Percentiles rank a stretch among this genome's conserved stretches.
phyloP scores from a whole-genome alignment of 148 eudicot genomes.

The Pharnaceum exiguum region DNA sequence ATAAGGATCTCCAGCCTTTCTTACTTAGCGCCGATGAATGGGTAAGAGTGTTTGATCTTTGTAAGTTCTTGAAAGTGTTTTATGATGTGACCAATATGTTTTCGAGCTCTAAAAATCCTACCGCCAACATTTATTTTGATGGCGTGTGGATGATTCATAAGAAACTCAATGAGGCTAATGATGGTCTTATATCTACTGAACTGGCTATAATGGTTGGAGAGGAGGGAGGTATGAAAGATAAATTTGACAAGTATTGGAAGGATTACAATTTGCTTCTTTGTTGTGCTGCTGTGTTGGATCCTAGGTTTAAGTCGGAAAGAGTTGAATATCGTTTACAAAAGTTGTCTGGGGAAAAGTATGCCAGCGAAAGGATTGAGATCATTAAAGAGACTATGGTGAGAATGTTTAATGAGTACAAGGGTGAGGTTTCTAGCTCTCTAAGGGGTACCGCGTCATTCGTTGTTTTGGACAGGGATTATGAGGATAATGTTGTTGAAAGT shows the following conservation, averaged over 20 bases:
- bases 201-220: neutral
- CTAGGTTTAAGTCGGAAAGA: slow-evolving; percentile 5
- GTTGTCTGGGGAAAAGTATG: slow-evolving; percentile 2
- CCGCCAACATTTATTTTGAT: slow-evolving; percentile 10
- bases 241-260: slow-evolving; percentile 14
- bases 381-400: neutral
- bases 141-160: slow-evolving; percentile 9
- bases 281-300: slow-evolving; percentile 14
- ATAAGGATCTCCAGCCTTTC: neutral
- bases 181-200: neutral
- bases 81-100: slow-evolving; percentile 5
- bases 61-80: slow-evolving; percentile 4
- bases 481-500: too few relatives aligned
- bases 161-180: neutral
- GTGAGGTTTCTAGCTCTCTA: neutral
- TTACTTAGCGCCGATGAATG: neutral
- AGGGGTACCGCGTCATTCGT: neutral
- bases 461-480: neutral
- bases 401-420: slow-evolving; percentile 12
- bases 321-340: neutral
- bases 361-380: neutral
- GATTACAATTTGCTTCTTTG: slow-evolving; percentile 4
- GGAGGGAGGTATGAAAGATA: neutral
- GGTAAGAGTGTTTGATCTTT: neutral
- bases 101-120: slow-evolving; percentile 3